Evolutionary conservation across 1,139 yeast species (phyloP).

Genomic region (Geotrichum fermentans): DNA sequence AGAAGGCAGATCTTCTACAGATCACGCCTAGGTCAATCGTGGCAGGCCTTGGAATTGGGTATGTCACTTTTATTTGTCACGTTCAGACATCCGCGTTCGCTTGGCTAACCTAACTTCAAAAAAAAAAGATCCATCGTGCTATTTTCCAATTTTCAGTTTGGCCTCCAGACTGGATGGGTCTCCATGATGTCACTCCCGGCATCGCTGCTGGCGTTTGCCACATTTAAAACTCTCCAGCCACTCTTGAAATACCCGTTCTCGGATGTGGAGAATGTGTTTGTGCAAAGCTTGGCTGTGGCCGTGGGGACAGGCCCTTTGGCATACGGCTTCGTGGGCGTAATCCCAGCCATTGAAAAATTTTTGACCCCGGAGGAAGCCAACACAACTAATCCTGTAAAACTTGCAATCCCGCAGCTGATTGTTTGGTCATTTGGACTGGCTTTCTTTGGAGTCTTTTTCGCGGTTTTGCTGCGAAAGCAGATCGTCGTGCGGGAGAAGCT

Average conservation of each 20-base stretch:
- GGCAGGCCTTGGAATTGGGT: slow-evolving; percentile 46
- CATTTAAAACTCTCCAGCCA: slow-evolving; percentile 52
- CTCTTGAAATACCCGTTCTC: slow-evolving; percentile 53
- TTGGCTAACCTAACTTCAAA: not conserved
- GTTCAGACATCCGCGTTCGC: not conserved
- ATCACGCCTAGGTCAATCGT: slow-evolving; percentile 66
- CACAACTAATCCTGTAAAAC: slow-evolving; percentile 32
- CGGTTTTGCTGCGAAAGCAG: slow-evolving; percentile 79
- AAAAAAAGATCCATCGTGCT: slow-evolving; percentile 59
- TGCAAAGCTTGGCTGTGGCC: slow-evolving; percentile 91
- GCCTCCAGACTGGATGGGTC: slow-evolving; percentile 97
- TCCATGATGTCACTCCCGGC: slow-evolving; percentile 99
- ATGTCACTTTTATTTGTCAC: not conserved
- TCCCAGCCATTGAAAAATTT: slow-evolving; percentile 92
- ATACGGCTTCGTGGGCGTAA: slow-evolving; percentile 91
- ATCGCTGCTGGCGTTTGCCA: slow-evolving; percentile 79
- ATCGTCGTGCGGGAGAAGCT: slow-evolving; percentile 79
- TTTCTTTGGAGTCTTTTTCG: slow-evolving; percentile 92
- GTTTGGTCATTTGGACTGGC: slow-evolving; percentile 85
- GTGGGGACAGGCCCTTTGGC: slow-evolving; percentile 97
- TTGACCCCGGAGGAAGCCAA: slow-evolving; percentile 77
- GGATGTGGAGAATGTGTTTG: slow-evolving; percentile 88
- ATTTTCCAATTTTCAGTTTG: slow-evolving; percentile 89
- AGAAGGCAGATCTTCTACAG: slow-evolving; percentile 39
- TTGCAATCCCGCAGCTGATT: slow-evolving; percentile 48